Percentiles rank a stretch among this genome's conserved stretches.
Conservation (phyloP, 2,329 filamentous ascomycete species). For the Metarhizium anisopliae region DNA sequence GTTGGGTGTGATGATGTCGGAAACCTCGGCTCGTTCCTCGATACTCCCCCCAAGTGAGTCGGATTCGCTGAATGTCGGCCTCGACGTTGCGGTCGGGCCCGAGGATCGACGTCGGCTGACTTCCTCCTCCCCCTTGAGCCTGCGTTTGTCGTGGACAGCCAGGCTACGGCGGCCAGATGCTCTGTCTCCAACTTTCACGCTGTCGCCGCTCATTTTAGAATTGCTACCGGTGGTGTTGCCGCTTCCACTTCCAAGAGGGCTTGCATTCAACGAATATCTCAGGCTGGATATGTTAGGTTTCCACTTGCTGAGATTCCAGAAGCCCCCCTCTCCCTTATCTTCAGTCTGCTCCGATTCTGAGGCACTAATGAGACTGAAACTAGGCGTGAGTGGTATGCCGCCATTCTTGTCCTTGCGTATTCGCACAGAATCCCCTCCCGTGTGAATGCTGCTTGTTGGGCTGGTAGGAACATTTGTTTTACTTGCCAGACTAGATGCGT, state of each 20-base stretch:
- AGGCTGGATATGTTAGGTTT: conserved; percentile 29
- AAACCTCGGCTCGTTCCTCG: conserved; percentile 11
- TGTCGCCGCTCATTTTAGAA: conserved; percentile 18
- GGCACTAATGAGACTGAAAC: conserved; percentile 39
- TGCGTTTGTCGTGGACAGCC: conserved; percentile 18
- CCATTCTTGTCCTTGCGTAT: conserved; percentile 16
- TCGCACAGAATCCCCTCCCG: conserved; percentile 16
- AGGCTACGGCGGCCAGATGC: conserved; percentile 21
- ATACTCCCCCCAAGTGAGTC: conserved; percentile 11
- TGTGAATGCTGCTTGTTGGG: conserved; percentile 26
- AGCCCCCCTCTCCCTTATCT: conserved; percentile 34
- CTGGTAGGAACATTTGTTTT: conserved; percentile 23
- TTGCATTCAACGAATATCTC: conserved; percentile 18
- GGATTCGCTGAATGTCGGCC: conserved; percentile 12
- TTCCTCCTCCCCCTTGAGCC: conserved; percentile 16
- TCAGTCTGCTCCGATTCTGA: conserved; percentile 26
- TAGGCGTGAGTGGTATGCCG: conserved; percentile 41
- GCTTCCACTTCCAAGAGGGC: conserved; percentile 12
- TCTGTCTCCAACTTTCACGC: conserved; percentile 24
- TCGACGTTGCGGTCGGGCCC: conserved; percentile 14
- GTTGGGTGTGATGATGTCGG: conserved; percentile 3
- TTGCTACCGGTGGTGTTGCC: conserved; percentile 3
- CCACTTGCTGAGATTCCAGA: conserved; percentile 52
- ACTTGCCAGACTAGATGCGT: conserved; percentile 20
- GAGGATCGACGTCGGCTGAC: conserved; percentile 20